A percentile compares a stretch with the other conserved stretches of the same genome.
Conservation (phyloP, 495 filamentous ascomycete species). For the Penicillium verhagenii region DNA sequence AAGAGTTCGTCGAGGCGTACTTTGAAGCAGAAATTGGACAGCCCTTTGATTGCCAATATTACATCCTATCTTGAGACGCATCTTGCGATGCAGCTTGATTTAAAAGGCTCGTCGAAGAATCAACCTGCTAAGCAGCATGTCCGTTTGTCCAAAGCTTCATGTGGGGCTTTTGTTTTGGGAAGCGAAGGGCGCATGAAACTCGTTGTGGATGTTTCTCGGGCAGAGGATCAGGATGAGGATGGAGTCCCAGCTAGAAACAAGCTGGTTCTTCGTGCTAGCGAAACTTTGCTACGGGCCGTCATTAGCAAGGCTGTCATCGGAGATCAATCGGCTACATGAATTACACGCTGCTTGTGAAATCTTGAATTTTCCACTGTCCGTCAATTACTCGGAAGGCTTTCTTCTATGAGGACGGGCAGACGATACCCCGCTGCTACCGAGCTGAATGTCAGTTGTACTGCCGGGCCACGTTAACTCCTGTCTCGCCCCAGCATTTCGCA, state of each 20-base stretch:
- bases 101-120: conserved; percentile 22
- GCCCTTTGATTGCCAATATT: conserved; percentile 43
- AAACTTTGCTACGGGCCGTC: conserved; percentile 28
- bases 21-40: conserved; percentile 16
- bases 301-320: conserved; percentile 27
- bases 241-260: background rate
- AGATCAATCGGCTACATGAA: conserved; percentile 24
- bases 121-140: conserved; percentile 34
- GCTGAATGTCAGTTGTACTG: no score
- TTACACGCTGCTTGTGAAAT: background rate
- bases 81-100: conserved; percentile 50
- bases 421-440: no score
- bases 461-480: background rate
- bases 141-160: conserved; percentile 49
- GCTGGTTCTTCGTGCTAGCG: conserved; percentile 24
- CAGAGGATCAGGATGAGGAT: conserved; percentile 18
- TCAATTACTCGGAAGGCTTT: background rate
- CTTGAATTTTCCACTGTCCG: background rate
- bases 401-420: background rate
- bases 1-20: conserved; percentile 3
- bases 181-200: conserved; percentile 54
- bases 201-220: conserved; percentile 30
- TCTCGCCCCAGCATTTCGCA: background rate
- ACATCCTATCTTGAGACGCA: conserved; percentile 43
- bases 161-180: conserved; percentile 53